Evolutionary conservation across 768 basidiomycete genomes (phyloP), one percentile per base, ranked within the genome.

Genomic region (Suillus luteus): DNA sequence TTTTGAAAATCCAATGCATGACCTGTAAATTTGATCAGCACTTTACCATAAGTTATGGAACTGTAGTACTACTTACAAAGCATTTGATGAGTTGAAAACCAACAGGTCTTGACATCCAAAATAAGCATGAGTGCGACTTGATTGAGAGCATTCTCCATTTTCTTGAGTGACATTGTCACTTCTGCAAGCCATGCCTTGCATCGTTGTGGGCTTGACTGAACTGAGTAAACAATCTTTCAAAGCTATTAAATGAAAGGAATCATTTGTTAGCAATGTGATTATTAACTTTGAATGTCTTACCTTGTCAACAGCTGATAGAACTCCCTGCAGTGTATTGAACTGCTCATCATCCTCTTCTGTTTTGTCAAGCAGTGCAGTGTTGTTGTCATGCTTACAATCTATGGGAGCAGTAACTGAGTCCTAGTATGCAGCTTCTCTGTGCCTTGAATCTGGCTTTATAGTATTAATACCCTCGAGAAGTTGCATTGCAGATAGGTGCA

Each of bases 11-110:
- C 44, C n/a, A 46, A 46, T 46, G 44, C n/a, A 46, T 19, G 8
- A n/a, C 44, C 44, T 40, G 38, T 40, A 5, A 40, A 44, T 44
- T 44, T 44, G 43, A 44, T 44, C 10, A 9, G 43, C 10, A 44
- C 43, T 44, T 3, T n/a, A 44, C 10, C 43, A 44, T 44, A 15
- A 44, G 10, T 44, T 44, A 44, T 10, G 43, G n/a, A 44, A 5
- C 43, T 44, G 43, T n/a, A n/a, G n/a, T n/a, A n/a, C n/a, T 44
- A 44, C 43, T 44, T n/a, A 44, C 19, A 9, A 44, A 80, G 63
- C 78, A 81, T 79, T 58, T 80, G 71, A 46, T 67, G 77, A 0
- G 75, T 79, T 6, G 73, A 78, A 51, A 79, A 78, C 79, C 78
- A 80, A 0, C 72, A 65, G 0, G 78, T 82, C 1, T 64, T 33